Percentiles rank a stretch among this genome's conserved stretches.
These are phyloP conservation scores for Peziza echinospora DNA, from an alignment of 495 filamentous ascomycete species.

Conservation along the genomic window DNA sequence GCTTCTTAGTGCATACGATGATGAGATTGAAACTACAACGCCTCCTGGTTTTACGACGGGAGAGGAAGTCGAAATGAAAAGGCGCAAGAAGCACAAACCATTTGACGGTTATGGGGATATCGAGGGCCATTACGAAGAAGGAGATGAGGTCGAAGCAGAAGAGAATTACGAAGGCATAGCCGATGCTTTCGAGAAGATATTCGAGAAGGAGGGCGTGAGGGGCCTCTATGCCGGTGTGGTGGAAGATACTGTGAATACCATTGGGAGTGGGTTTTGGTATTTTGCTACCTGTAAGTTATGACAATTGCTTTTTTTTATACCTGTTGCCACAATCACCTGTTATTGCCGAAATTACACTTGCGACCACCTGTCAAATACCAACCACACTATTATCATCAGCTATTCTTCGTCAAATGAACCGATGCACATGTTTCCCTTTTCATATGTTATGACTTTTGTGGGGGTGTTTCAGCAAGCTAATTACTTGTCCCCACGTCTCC, in stretches of 20 bases:
- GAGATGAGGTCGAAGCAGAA: constrained; percentile 22
- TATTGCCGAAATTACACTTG: no score
- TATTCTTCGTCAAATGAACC: no score
- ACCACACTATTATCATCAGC: background rate
- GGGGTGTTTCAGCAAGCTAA: no score
- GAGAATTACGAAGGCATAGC: constrained; percentile 33
- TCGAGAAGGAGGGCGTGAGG: constrained; percentile 39
- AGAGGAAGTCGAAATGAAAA: constrained; percentile 11
- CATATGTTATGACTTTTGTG: no score
- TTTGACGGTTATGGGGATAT: background rate
- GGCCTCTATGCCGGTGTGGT: constrained; percentile 58
- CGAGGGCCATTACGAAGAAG: background rate
- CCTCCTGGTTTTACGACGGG: background rate
- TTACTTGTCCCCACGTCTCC: background rate
- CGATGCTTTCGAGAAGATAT: constrained; percentile 55
- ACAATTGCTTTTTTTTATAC: background rate
- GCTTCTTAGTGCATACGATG: background rate
- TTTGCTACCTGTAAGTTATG: constrained; percentile 16
- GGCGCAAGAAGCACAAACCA: background rate
- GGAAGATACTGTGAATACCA: constrained; percentile 49
- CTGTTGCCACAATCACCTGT: no score
- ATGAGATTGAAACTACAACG: constrained; percentile 1
- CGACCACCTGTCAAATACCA: no score
- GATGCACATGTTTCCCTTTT: no score
- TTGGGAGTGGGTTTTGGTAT: constrained; percentile 22